Evolutionary conservation across 2,329 filamentous ascomycete genomes (phyloP), one percentile per base, ranked within the genome.

Genomic region (Biscogniauxia marginata): DNA sequence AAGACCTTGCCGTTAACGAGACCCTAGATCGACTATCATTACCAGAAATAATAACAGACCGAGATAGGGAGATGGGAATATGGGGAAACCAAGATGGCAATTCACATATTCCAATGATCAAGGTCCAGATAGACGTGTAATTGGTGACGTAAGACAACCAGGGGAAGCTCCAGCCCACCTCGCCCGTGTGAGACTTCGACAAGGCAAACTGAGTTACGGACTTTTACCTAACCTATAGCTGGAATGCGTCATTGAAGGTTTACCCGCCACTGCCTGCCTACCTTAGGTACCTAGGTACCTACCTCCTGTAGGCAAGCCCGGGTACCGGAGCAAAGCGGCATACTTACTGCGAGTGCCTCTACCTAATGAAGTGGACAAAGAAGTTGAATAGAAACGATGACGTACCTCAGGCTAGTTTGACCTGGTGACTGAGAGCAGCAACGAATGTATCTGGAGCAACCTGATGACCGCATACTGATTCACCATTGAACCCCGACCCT

Each of bases 61-160:
- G 30, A 34, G 16, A 34, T 34, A 16, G 30, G 30, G 7, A 34
- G 7, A 34, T 34, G 30, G 7, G 30, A 34, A 34, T 16, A 34
- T 34, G 30, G 30, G 30, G 16, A 34, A 34, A 34, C 16, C 30
- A 6, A 44, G 18, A 60, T 60, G 58, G 53, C 50, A 60, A 59
- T 62, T 60, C 58, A 54, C 52, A 57, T 59, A 53, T 55, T 19
- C 21, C n/a, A 21, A n/a, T 4, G 19, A 13, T 54, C 20, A 16
- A 44, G 20, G 19, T 54, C 30, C 18, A n/a, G 45, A 34, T 34
- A 44, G 30, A 34, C 11, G 49, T 50, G 24, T 20, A 51, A 59
- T 51, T 63, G 56, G 54, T 63, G 60, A 61, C 54, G 56, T 63
- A 58, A 63, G 44, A 23, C 3, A 18, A 51, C 53, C 56, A 57